These are phyloP conservation scores for Scenedesmus sp. DNA, from an alignment of 163 green algal genomes.

Conservation along the genomic window DNA sequence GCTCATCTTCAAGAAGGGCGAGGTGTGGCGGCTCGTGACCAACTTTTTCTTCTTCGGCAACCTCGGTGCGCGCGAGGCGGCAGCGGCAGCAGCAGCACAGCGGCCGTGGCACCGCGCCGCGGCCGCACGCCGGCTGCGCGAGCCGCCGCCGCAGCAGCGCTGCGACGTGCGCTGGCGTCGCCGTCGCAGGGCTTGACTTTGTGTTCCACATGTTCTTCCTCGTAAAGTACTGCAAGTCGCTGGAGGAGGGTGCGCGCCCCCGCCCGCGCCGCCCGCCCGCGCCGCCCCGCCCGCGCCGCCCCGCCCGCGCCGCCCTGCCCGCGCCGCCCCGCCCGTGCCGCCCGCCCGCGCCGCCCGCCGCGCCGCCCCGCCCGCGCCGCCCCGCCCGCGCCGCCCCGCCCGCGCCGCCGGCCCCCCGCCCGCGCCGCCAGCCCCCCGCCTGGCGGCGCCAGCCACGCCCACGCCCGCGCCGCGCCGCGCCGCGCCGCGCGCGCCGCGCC, in stretches of 20 bases:
- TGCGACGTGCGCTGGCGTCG: background rate
- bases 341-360: conserved; percentile 96
- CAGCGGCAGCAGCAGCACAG: background rate
- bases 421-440: too few relatives aligned
- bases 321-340: conserved; percentile 93
- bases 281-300: conserved; percentile 52
- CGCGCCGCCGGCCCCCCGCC: too few relatives aligned
- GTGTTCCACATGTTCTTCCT: conserved; percentile 99
- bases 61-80: conserved; percentile 60
- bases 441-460: too few relatives aligned
- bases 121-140: too few relatives aligned
- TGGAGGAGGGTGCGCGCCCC: conserved; percentile 89
- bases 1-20: conserved; percentile 88
- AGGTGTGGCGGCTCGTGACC: conserved; percentile 95
- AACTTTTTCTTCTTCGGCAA: conserved; percentile 99
- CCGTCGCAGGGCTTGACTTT: conserved; percentile 92
- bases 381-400: too few relatives aligned
- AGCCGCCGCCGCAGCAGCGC: too few relatives aligned
- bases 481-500: too few relatives aligned
- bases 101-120: background rate
- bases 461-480: too few relatives aligned
- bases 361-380: too few relatives aligned
- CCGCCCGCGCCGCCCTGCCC: conserved; percentile 90
- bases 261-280: too few relatives aligned
- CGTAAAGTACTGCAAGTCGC: conserved; percentile 93